Evolutionary conservation across 2,329 filamentous ascomycete species (phyloP), one percentile per base, ranked within the genome.

Genomic region (Alternaria brassicae): DNA sequence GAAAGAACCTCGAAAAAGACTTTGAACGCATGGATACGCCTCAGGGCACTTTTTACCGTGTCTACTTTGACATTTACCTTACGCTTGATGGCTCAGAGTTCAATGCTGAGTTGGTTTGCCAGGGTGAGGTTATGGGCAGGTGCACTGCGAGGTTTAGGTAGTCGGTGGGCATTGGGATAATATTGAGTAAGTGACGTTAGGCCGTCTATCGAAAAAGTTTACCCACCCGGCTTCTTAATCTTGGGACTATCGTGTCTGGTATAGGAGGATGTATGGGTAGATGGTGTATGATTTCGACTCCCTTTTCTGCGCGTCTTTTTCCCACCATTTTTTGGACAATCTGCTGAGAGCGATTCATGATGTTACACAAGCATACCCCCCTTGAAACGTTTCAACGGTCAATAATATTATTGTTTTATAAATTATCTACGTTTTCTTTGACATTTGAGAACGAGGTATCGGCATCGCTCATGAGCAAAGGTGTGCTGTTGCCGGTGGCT

Each of bases 11-110:
- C 12, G 95, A 99, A 80, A 98, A 97, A 81, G 95, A 99, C 79
- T 99, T 99, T 74, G 95, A 99, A 81, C 89, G 95, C 76, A 98
- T 98, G 95, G 95, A 98, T 78, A 98, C 95, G 1, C 93, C 95
- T 6, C 94, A 99, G 79, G 95, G 95, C 77, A 69, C 86, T 81
- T 70, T 90, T 28, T 81, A 85, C 70, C 80, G 85, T 51, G 88
- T 92, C 51, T 91, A 91, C 78, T 82, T 82, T 66, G 91, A 94
- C 72, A 85, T 94, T 74, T 90, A 79, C 80, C 80, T 99, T 66
- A 98, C 95, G 0, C 89, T 99, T 15, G 95, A 99, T 74, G 95
- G 95, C 21, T 96, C 92, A 52, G 95, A 99, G 78, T 98, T 99
- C 83, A 98, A 95, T 71, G 95, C 95, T 53, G 95, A 98, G 82